Evolutionary conservation across 306 rosid species (phyloP), one percentile per base, ranked within the genome.

Genomic region (Astragalus membranaceus): DNA sequence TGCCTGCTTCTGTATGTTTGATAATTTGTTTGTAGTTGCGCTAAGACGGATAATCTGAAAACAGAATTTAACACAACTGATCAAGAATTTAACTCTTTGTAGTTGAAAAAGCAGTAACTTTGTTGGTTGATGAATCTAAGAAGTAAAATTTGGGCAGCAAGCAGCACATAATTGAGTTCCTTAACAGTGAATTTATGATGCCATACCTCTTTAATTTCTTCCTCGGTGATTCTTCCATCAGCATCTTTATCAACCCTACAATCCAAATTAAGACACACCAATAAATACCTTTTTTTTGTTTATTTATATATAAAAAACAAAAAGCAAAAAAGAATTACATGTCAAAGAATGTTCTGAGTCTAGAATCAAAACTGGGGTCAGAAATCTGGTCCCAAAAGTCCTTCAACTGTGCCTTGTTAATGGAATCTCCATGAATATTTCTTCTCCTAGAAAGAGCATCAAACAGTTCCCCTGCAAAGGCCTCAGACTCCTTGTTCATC

Each of bases 191-290:
- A 63, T 9, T 10, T 36, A 50, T 32, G 70, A 66, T 62, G 55
- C 11, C 74, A 17, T 83, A 84, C 94, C 90, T 88, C 81, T 76
- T 65, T 88, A 59, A 88, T 75, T 72, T 88, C 94, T 29, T 74
- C 83, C 71, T 75, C 85, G 0, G 84, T 81, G 83, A 88, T 88
- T 85, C 90, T 81, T 0, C 94, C 90, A 80, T 85, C 90, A 4
- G 88, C 90, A 78, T 85, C 84, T 74, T 83, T 88, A 67, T 88
- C 94, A 41, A 88, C 88, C 90, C 94, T 88, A 80, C 73, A 85
- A 60, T 80, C 58, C 78, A 73, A 73, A 50, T 62, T 0, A 61
- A 70, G 16, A 69, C 10, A 72, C 20, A 47, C 44, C 29, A 67
- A 68, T 65, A 41, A 53, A 12, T 46, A 17, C n/a, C 43, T 33